phyloP scores from a whole-genome alignment of 768 basidiomycete genomes.

The Pleurotus cornucopiae region DNA sequence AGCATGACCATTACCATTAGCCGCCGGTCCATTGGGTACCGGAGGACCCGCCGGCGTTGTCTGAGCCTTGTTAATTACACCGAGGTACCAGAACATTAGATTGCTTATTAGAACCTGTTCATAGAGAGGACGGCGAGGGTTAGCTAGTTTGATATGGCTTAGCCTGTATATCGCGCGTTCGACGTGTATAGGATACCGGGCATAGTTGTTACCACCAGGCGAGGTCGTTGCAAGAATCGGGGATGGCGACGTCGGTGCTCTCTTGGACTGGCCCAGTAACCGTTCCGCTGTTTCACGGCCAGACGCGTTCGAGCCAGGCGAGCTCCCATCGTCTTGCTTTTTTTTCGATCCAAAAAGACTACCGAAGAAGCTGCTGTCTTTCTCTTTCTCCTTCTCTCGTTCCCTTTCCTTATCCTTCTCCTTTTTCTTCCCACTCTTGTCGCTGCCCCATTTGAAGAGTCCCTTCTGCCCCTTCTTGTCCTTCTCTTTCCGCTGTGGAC shows the following conservation, averaged over 20 bases:
- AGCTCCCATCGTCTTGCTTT: slow-evolving; percentile 62
- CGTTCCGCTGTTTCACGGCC: slow-evolving; percentile 87
- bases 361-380: slow-evolving; percentile 86
- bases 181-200: slow-evolving; percentile 97
- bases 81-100: slow-evolving; percentile 99
- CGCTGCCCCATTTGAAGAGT: slow-evolving; percentile 52
- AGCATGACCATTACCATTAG: slow-evolving; percentile 27
- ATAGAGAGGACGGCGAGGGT: slow-evolving; percentile 92
- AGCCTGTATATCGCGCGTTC: slow-evolving; percentile 96
- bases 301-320: slow-evolving; percentile 34
- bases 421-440: slow-evolving; percentile 43
- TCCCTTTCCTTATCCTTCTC: slow-evolving; percentile 30
- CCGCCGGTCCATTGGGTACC: slow-evolving; percentile 21
- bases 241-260: slow-evolving; percentile 56
- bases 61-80: slow-evolving; percentile 92
- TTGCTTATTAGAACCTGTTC: slow-evolving; percentile 95
- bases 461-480: slow-evolving; percentile 48
- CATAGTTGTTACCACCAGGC: slow-evolving; percentile 36
- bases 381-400: slow-evolving; percentile 55
- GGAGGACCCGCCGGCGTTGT: slow-evolving; percentile 35
- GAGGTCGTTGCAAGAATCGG: slow-evolving; percentile 29
- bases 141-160: slow-evolving; percentile 98
- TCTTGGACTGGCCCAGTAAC: slow-evolving; percentile 77
- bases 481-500: slow-evolving; percentile 58
- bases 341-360: slow-evolving; percentile 90